phyloP scores from a whole-genome alignment of 805 yeast species.

The Ogataea sp. region DNA sequence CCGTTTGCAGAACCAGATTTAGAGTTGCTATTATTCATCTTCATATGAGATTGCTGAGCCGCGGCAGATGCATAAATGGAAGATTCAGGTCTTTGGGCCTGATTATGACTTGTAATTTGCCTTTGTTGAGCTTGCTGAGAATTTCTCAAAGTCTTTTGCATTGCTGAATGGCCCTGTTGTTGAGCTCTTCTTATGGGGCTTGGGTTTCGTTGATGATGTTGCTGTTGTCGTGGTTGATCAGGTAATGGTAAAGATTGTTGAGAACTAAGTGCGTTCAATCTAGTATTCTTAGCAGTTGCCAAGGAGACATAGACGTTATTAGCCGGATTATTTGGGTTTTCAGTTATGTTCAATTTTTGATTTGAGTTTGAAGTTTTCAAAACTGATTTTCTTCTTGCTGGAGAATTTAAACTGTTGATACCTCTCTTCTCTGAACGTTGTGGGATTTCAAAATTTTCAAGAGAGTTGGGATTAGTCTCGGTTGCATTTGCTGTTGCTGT shows the following conservation, averaged over 20 bases:
- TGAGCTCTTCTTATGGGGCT: slow-evolving; percentile 1
- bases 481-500: background rate
- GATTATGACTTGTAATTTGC: slow-evolving; percentile 4
- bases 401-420: background rate
- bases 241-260: slow-evolving; percentile 23
- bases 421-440: slow-evolving; percentile 23
- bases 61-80: slow-evolving; percentile 6
- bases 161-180: too few relatives aligned
- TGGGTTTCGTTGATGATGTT: slow-evolving; percentile 2
- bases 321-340: slow-evolving; percentile 25
- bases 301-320: slow-evolving; percentile 57
- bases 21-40: slow-evolving; percentile 7
- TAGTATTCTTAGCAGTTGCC: slow-evolving; percentile 74
- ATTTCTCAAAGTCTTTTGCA: background rate
- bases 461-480: background rate
- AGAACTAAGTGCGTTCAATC: slow-evolving; percentile 56
- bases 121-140: slow-evolving; percentile 3
- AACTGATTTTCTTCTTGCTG: slow-evolving; percentile 36
- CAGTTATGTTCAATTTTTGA: slow-evolving; percentile 2
- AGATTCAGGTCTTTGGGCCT: slow-evolving; percentile 1
- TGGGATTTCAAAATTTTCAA: slow-evolving; percentile 21
- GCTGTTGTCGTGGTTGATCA: slow-evolving; percentile 3
- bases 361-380: slow-evolving; percentile 29
- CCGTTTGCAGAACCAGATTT: too few relatives aligned
- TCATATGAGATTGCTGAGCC: slow-evolving; percentile 9